These are phyloP conservation scores for Penicillium cinerascens DNA, from an alignment of 495 filamentous ascomycete species.

Conservation along the genomic window DNA sequence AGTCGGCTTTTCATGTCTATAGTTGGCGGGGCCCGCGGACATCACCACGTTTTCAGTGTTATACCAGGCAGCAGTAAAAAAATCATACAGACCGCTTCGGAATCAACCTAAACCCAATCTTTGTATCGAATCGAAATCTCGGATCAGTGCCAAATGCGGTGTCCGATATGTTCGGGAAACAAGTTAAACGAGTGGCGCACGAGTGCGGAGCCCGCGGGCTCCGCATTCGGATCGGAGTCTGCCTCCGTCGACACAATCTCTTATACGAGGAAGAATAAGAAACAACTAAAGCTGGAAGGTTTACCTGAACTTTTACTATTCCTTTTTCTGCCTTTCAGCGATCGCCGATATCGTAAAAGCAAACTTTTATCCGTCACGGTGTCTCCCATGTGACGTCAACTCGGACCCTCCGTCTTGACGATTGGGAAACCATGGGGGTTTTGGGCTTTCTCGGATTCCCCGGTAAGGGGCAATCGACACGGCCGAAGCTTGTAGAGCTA, in stretches of 20 bases:
- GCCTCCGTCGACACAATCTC: neutral
- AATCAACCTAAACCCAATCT: neutral
- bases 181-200: neutral
- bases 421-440: constrained; percentile 7
- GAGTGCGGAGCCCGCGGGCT: constrained; percentile 17
- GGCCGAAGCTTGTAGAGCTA: constrained; percentile 21
- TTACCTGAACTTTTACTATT: neutral
- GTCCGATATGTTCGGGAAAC: neutral
- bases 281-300: neutral
- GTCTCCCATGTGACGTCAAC: constrained; percentile 1
- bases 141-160: neutral
- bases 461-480: constrained; percentile 5
- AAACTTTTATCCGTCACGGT: neutral
- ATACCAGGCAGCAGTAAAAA: neutral
- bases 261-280: neutral
- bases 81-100: neutral
- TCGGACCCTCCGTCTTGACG: neutral
- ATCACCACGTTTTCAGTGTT: neutral
- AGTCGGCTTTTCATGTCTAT: neutral
- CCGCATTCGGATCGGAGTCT: constrained; percentile 8
- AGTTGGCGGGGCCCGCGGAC: no score
- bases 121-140: neutral
- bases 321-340: neutral
- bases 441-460: neutral
- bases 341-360: neutral